Evolutionary conservation across 2,329 filamentous ascomycete genomes (phyloP).

Genomic region (Knufia fluminis): DNA sequence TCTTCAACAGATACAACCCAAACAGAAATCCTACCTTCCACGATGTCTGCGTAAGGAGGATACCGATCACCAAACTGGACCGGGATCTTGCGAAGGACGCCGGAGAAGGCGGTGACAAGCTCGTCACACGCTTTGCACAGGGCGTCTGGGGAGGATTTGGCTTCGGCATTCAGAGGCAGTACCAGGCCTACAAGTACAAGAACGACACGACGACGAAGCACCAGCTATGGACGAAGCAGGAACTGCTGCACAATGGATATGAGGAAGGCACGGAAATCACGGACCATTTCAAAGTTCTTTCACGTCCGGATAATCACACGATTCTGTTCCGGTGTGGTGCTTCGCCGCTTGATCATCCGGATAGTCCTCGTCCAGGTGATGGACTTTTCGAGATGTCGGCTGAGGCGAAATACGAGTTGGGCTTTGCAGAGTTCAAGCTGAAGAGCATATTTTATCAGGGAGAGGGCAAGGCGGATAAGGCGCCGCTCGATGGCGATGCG

Average conservation of each 20-base stretch:
- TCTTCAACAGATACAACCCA: conserved; percentile 53
- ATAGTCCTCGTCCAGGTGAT: conserved; percentile 49
- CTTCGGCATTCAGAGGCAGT: conserved; percentile 31
- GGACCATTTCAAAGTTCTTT: conserved; percentile 64
- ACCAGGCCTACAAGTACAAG: conserved; percentile 18
- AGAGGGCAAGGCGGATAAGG: conserved; percentile 33
- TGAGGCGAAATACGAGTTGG: conserved; percentile 48
- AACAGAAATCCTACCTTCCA: conserved; percentile 53
- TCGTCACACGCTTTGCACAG: conserved; percentile 57
- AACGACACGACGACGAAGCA: conserved; percentile 26
- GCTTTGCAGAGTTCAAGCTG: conserved; percentile 54
- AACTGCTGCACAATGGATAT: conserved; percentile 50
- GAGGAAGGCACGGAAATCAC: conserved; percentile 55
- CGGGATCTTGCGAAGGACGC: conserved; percentile 48
- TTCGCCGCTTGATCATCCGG: conserved; percentile 44
- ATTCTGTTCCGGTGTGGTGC: conserved; percentile 60
- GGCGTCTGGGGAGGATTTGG: conserved; percentile 58
- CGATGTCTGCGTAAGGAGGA: conserved; percentile 54
- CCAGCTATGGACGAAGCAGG: conserved; percentile 52
- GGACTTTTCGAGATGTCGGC: conserved; percentile 59
- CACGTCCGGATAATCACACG: conserved; percentile 46
- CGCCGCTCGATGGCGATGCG: conserved; percentile 34
- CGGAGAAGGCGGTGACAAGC: conserved; percentile 45
- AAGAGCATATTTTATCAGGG: conserved; percentile 57
- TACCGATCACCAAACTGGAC: conserved; percentile 55